These are phyloP conservation scores for Russula dissimulans DNA, from an alignment of 768 basidiomycete genomes.

Conservation along the genomic window DNA sequence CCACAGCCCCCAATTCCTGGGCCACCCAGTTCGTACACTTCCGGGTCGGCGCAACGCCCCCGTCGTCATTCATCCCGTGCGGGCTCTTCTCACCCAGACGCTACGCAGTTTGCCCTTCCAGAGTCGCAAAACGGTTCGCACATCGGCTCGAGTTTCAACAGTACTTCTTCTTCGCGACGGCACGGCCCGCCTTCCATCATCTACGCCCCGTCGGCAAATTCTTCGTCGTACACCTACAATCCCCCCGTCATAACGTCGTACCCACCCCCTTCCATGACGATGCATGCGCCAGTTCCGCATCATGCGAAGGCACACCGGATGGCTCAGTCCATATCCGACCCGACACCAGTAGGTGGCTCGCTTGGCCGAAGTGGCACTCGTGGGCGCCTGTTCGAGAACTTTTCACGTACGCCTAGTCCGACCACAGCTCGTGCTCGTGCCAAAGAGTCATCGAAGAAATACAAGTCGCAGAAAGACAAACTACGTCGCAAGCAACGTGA, in stretches of 20 bases:
- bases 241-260: slow-evolving; percentile 13
- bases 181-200: slow-evolving; percentile 13
- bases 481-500: background rate
- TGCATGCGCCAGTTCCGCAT: background rate
- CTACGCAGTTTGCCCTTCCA: background rate
- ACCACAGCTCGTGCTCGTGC: background rate
- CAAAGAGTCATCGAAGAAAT: slow-evolving; percentile 1
- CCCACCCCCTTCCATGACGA: background rate
- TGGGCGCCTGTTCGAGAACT: slow-evolving; percentile 15
- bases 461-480: slow-evolving; percentile 1
- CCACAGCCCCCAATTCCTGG: background rate
- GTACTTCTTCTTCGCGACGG: background rate
- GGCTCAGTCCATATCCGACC: slow-evolving; percentile 18
- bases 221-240: slow-evolving; percentile 16
- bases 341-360: slow-evolving; percentile 12
- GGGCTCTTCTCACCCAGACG: background rate
- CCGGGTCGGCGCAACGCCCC: slow-evolving; percentile 7
- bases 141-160: background rate
- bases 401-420: slow-evolving; percentile 18
- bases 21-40: slow-evolving; percentile 5
- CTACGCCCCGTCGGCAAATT: slow-evolving; percentile 14
- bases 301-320: slow-evolving; percentile 6
- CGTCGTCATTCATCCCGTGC: slow-evolving; percentile 13
- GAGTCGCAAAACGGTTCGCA: slow-evolving; percentile 4
- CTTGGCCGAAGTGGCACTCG: slow-evolving; percentile 3